Evolutionary conservation across 768 basidiomycete species (phyloP), one percentile per base, ranked within the genome.

Genomic region (Rhizopogon vesiculosus): DNA sequence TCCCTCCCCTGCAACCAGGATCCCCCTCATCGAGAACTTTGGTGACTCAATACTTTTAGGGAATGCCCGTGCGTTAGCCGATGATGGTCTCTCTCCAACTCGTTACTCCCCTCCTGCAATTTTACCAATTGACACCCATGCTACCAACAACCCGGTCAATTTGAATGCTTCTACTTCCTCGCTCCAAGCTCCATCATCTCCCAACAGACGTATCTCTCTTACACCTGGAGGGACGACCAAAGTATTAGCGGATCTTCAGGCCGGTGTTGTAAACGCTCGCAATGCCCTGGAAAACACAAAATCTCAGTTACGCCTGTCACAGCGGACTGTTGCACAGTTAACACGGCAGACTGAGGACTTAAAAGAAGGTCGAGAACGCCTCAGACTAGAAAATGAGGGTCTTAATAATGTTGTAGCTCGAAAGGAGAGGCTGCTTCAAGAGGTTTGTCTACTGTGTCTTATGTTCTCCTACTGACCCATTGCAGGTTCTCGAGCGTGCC

Each of bases 211-310:
- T 9, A 78, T 73, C 48, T 80, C 89, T 4, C 74, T 89, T 44
- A 84, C 86, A 13, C 86, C 89, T 1, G 87, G 85, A 1, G 88
- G 87, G 7, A 93, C 91, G 9, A 92, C 92, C 15, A 92, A 89
- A 64, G 93, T 95, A 25, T 76, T 95, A 53, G 89, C 89, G 2
- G 91, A 93, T 68, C 78, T 95, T 19, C 93, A 95, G 68, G 80
- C 87, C 0, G 92, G 91, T 50, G 89, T 93, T 7, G 75, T 86
- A 43, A 86, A 87, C 59, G 87, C 90, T 29, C 79, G 85, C 48
- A 86, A 84, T 58, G 90, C 90, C 49, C 75, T 95, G 55, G 93
- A 95, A 68, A 91, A 92, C 65, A 91, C 93, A 10, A 89, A 91
- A 65, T 74, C 81, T 18, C 93, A 95, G 67, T 75, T 95, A 44